These are phyloP conservation scores for Calonectria multiphialidica DNA, from an alignment of 2,329 filamentous ascomycete species.

Conservation along the genomic window DNA sequence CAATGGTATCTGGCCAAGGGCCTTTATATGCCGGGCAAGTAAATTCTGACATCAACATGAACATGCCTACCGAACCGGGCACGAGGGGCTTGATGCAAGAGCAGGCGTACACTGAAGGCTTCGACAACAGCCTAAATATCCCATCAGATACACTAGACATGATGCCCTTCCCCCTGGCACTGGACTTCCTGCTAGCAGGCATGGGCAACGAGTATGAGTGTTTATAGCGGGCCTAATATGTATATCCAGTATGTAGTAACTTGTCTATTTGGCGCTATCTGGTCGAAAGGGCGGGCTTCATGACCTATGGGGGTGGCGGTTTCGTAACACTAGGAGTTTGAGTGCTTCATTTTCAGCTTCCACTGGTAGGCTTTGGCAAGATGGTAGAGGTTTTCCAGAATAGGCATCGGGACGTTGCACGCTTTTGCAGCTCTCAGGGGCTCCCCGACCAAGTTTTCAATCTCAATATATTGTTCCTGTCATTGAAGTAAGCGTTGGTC, in stretches of 20 bases:
- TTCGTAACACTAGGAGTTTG: neutral
- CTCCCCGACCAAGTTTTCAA: slow-evolving; percentile 42
- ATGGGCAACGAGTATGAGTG: slow-evolving; percentile 44
- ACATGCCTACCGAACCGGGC: slow-evolving; percentile 17
- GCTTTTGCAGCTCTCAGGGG: slow-evolving; percentile 37
- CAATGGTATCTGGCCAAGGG: slow-evolving; percentile 17
- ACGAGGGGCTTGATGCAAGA: slow-evolving; percentile 24
- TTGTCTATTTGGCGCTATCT: neutral
- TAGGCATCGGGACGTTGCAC: slow-evolving; percentile 17
- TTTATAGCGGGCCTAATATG: neutral
- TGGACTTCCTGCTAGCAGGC: slow-evolving; percentile 48
- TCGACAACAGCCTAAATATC: slow-evolving; percentile 30
- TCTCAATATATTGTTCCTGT: slow-evolving; percentile 41
- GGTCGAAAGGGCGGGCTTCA: neutral
- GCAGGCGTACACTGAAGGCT: slow-evolving; percentile 31
- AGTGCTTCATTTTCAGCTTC: slow-evolving; percentile 31
- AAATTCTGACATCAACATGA: slow-evolving; percentile 28
- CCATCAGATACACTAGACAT: slow-evolving; percentile 28
- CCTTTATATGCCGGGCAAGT: slow-evolving; percentile 16
- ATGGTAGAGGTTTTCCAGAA: slow-evolving; percentile 30
- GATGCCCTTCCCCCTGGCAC: slow-evolving; percentile 45
- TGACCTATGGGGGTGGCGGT: neutral
- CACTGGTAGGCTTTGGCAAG: slow-evolving; percentile 38
- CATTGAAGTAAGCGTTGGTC: slow-evolving; percentile 17
- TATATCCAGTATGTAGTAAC: neutral